phyloP scores from a whole-genome alignment of 139 green algal species.

The Chlamydomonas sphaeroides region DNA sequence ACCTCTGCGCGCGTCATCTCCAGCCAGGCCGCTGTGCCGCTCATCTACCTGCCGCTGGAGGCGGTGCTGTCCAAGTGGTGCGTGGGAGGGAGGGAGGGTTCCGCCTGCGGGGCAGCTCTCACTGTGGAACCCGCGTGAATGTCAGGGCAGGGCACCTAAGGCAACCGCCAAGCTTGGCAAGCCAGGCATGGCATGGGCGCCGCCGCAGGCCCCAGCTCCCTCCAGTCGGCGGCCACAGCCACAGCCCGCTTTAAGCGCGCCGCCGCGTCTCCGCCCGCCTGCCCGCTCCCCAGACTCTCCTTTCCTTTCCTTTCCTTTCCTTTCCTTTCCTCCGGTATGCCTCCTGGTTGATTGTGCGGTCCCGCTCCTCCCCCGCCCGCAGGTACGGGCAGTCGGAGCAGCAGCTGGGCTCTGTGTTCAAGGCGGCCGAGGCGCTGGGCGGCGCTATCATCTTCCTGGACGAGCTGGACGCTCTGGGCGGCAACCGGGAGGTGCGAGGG shows the following conservation, averaged over 20 bases:
- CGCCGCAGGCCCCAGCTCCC: too few species aligned
- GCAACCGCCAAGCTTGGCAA: too few species aligned
- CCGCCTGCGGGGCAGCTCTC: too few species aligned
- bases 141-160: too few species aligned
- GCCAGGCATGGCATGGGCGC: too few species aligned
- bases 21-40: conserved; percentile 71
- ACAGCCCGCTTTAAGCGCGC: too few species aligned
- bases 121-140: too few species aligned
- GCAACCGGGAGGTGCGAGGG: conserved; percentile 39
- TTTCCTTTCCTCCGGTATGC: too few species aligned
- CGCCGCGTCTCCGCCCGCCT: too few species aligned
- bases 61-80: conserved; percentile 68
- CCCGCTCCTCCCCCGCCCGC: background rate
- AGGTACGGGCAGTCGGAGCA: conserved; percentile 80
- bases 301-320: background rate
- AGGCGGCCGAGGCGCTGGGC: conserved; percentile 60
- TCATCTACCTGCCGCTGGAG: conserved; percentile 96
- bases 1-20: conserved; percentile 83
- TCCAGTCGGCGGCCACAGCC: too few species aligned
- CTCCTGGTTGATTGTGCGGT: background rate
- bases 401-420: conserved; percentile 59
- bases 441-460: conserved; percentile 77
- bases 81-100: too few species aligned
- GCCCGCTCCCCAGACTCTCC: too few species aligned
- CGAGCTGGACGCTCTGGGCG: conserved; percentile 77